Conservation (phyloP, 1,284 basidiomycete genomes). For the Neotropicomus parvogracilis region DNA sequence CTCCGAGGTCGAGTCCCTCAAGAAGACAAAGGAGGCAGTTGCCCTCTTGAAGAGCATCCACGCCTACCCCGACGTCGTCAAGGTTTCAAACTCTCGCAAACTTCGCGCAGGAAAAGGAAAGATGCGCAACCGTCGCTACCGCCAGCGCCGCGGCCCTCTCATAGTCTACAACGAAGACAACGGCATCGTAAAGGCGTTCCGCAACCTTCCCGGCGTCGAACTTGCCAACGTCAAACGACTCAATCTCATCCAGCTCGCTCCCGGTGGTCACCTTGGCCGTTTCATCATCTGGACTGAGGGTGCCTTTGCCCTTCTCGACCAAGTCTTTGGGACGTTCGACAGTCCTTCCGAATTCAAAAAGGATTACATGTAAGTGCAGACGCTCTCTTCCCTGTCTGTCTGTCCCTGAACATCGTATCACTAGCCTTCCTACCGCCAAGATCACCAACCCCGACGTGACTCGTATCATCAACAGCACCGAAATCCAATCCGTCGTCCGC, state of each 20-base stretch:
- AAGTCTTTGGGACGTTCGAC: conserved; percentile 92
- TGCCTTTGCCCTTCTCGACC: conserved; percentile 91
- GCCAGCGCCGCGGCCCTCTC: conserved; percentile 96
- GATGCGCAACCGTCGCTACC: conserved; percentile 94
- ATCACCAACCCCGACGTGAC: conserved; percentile 97
- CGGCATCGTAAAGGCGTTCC: conserved; percentile 97
- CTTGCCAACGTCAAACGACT: conserved; percentile 91
- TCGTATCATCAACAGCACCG: conserved; percentile 96
- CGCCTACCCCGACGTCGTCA: conserved; percentile 93
- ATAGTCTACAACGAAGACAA: conserved; percentile 98
- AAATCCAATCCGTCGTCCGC: conserved; percentile 94
- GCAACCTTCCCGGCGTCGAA: conserved; percentile 99
- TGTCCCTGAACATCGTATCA: conserved; percentile 8
- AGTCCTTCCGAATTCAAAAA: conserved; percentile 86
- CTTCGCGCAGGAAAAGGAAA: conserved; percentile 98
- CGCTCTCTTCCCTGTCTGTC: background rate
- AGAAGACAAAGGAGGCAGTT: conserved; percentile 98
- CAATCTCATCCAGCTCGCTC: conserved; percentile 98
- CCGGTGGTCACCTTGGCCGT: conserved; percentile 98
- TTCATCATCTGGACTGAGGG: conserved; percentile 99
- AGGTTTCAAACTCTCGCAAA: conserved; percentile 97
- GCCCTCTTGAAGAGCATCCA: conserved; percentile 87
- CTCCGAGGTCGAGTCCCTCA: conserved; percentile 78
- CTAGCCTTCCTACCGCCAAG: conserved; percentile 88
- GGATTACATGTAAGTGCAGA: conserved; percentile 72